phyloP scores from a whole-genome alignment of 176 grass and related monocot species.

The Alopecurus myosuroides region DNA sequence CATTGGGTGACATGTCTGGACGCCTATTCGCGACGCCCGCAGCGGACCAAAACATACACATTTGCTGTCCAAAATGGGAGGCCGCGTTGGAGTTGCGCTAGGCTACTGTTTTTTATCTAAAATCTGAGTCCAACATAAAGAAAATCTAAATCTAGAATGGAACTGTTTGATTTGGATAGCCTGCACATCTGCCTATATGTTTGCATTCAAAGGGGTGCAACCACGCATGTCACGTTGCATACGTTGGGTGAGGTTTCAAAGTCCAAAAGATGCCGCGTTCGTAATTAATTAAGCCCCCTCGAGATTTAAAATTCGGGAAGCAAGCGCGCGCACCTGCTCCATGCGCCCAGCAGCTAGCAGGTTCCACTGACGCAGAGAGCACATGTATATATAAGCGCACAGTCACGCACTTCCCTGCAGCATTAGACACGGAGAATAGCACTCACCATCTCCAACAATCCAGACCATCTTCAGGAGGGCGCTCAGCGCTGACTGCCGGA shows the following conservation, averaged over 20 bases:
- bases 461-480: conserved; percentile 8
- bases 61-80: no score
- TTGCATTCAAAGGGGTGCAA: background rate
- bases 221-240: conserved; percentile 34
- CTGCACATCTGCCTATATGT: background rate
- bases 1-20: no score
- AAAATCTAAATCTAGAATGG: background rate
- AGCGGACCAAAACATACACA: no score
- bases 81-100: no score
- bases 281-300: background rate
- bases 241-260: conserved; percentile 17
- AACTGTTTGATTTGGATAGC: background rate
- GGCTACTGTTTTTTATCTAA: background rate
- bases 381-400: conserved; percentile 34
- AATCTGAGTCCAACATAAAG: background rate
- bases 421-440: conserved; percentile 35
- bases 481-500: background rate
- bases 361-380: background rate
- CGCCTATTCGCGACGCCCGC: no score
- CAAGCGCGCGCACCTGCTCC: conserved; percentile 35
- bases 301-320: conserved; percentile 37
- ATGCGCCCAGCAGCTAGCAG: conserved; percentile 4
- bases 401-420: conserved; percentile 16
- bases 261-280: conserved; percentile 26
- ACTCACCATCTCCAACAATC: conserved; percentile 8